Percentiles rank a stretch among this genome's conserved stretches.
Evolutionary conservation across 2,329 filamentous ascomycete species (phyloP).

Genomic region (Hymenoscyphus infarciens): DNA sequence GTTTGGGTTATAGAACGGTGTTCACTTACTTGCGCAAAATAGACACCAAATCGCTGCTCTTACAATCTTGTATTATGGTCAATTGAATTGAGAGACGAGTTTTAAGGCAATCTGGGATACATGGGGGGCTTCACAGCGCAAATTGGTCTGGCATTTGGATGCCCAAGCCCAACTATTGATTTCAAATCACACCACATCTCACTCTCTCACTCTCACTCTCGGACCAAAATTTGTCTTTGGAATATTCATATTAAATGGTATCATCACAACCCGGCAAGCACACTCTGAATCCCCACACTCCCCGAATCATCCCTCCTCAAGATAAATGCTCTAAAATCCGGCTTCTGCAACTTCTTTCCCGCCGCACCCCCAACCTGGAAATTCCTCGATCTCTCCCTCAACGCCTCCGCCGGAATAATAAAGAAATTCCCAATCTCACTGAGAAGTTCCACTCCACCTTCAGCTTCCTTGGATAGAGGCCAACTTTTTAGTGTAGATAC

Average conservation of each 20-base stretch:
- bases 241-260: conserved; percentile 8
- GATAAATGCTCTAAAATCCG: conserved; percentile 80
- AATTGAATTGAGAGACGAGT: neutral
- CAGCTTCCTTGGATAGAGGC: conserved; percentile 67
- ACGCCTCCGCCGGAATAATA: conserved; percentile 80
- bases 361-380: conserved; percentile 41
- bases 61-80: neutral
- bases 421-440: conserved; percentile 94
- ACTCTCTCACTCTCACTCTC: neutral
- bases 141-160: neutral
- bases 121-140: neutral
- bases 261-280: conserved; percentile 53
- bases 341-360: conserved; percentile 57
- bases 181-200: neutral
- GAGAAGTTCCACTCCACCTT: conserved; percentile 73
- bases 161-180: neutral
- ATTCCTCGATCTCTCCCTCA: conserved; percentile 66
- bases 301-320: conserved; percentile 79
- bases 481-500: conserved; percentile 80
- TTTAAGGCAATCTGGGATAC: neutral
- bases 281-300: conserved; percentile 77
- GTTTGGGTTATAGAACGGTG: conserved; percentile 18
- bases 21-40: neutral
- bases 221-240: neutral
- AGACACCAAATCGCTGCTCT: conserved; percentile 28